Conservation (phyloP, 2,329 filamentous ascomycete species). For the Penicillium sp. region DNA sequence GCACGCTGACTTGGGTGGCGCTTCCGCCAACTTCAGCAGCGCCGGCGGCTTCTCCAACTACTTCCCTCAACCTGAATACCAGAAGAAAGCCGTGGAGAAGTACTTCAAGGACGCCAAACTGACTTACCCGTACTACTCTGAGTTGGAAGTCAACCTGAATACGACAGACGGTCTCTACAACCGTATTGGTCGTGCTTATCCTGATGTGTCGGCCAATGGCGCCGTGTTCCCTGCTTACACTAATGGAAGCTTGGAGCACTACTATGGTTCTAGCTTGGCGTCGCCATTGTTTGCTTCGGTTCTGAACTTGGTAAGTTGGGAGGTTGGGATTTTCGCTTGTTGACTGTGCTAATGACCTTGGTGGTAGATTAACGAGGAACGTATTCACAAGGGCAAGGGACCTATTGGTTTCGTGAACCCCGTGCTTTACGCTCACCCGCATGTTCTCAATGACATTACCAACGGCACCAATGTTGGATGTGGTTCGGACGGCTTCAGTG, state of each 20-base stretch:
- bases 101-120: constrained; percentile 42
- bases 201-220: constrained; percentile 51
- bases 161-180: constrained; percentile 46
- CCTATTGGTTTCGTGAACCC: constrained; percentile 56
- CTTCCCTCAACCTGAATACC: constrained; percentile 46
- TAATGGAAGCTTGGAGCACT: constrained; percentile 21
- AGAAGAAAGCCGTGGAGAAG: constrained; percentile 41
- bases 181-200: constrained; percentile 49
- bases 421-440: constrained; percentile 38
- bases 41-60: constrained; percentile 52
- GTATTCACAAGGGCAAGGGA: constrained; percentile 47
- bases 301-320: constrained; percentile 28
- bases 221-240: constrained; percentile 32
- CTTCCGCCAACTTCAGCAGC: constrained; percentile 35
- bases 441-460: constrained; percentile 45
- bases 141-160: constrained; percentile 36
- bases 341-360: neutral
- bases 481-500: constrained; percentile 29
- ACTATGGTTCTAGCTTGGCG: constrained; percentile 31
- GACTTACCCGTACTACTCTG: constrained; percentile 33
- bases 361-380: constrained; percentile 50
- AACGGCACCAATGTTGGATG: constrained; percentile 38
- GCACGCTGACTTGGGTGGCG: constrained; percentile 33
- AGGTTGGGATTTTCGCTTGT: neutral
- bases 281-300: constrained; percentile 34